A percentile compares a stretch with the other conserved stretches of the same genome.
Conservation (phyloP, 2,329 filamentous ascomycete species). For the Colletotrichum sp. region DNA sequence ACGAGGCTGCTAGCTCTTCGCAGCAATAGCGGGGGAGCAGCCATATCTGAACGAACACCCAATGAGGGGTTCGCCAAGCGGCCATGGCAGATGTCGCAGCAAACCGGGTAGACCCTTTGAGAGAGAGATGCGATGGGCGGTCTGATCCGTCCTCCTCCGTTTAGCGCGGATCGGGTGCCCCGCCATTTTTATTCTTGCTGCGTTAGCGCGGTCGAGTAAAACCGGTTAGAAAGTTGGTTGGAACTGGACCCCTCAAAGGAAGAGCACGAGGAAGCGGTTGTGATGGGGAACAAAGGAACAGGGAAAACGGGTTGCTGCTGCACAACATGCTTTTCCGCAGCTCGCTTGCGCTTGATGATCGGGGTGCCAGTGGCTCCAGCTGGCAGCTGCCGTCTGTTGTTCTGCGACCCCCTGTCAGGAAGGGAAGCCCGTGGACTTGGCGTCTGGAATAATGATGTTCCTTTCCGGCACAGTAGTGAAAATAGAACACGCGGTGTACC, state of each 20-base stretch:
- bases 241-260: not conserved
- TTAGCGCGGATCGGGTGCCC: constrained; percentile 2
- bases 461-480: too few species aligned
- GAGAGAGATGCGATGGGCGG: not conserved
- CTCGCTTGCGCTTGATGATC: not conserved
- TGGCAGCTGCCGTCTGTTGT: not conserved
- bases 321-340: not conserved
- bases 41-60: not conserved
- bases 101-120: constrained; percentile 11
- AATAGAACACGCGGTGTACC: too few species aligned
- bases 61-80: not conserved
- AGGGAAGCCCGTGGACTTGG: too few species aligned
- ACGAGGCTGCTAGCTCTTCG: not conserved
- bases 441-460: too few species aligned
- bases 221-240: not conserved
- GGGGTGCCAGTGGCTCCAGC: not conserved
- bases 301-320: not conserved
- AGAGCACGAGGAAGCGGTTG: not conserved
- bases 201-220: not conserved
- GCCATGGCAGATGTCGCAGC: not conserved
- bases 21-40: not conserved
- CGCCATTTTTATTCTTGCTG: not conserved
- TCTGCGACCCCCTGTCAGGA: too few species aligned
- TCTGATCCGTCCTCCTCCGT: not conserved
- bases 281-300: not conserved